Base-by-base conservation (phyloP, 129 eudicot species). In the Flaveria robusta region DNA sequence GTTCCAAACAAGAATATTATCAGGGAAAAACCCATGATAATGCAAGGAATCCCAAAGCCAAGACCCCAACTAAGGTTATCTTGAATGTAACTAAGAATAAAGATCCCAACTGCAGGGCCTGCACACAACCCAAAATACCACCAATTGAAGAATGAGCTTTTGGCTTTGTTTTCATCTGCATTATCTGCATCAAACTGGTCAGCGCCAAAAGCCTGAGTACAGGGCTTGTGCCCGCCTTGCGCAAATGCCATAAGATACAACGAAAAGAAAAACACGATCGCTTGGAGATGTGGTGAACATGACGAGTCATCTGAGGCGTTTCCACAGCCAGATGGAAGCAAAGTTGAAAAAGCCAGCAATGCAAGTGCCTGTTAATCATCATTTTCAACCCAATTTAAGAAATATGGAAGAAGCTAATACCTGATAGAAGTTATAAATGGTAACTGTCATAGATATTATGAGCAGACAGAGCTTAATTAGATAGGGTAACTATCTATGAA, bases 81-180 rank as follows among this genome's bases (percentile, higher is more conserved):
- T 78, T 89, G 91, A 52, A 92, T 74, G 77, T 89, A 92, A 54
- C 74, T 83, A 23, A 92, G 56, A 75, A 81, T 72, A 31, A 82
- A 27, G 29, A 85, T 52, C 4, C 85, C 74, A 0, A 56, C 43
- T 14, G 87, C 37, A 6, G 93, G 82, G 29, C 96, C 96, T 2
- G 78, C 70, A 71, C 80, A 71, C 31, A 83, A 7, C 31, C 91
- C 85, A 70, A 86, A 82, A 62, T 84, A 86, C 88, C 91, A 89
- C 96, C 96, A 89, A 64, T 90, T 92, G 78, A 92, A 92, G 75
- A 89, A 92, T 6, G 96, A 87, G 65, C 90, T 83, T 76, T 87
- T 84, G 81, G 88, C 85, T 81, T 60, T 74, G 71, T 84, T 3
- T 72, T 92, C 93, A 16, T 83, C 43, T 3, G 86, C 78, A 72